These are phyloP conservation scores for Cladophialophora yegresii DNA, from an alignment of 2,329 filamentous ascomycete species.

Conservation along the genomic window DNA sequence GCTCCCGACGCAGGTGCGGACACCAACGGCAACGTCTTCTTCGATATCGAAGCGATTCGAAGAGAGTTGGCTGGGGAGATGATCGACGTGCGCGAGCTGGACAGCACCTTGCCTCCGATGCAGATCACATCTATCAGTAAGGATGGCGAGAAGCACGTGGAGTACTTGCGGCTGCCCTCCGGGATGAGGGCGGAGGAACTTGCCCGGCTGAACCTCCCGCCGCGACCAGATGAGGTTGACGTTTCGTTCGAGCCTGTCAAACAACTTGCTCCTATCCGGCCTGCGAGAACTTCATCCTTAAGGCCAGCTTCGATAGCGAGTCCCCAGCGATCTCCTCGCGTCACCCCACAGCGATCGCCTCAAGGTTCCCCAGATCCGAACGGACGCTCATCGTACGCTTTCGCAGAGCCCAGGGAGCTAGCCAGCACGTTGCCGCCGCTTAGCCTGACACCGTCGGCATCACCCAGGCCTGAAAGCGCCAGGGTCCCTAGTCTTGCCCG, in stretches of 20 bases:
- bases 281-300: constrained; percentile 22
- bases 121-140: constrained; percentile 57
- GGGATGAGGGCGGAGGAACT: constrained; percentile 34
- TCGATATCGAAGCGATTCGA: constrained; percentile 92
- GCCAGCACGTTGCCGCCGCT: constrained; percentile 35
- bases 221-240: constrained; percentile 36
- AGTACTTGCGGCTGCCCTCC: constrained; percentile 34
- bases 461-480: constrained; percentile 22
- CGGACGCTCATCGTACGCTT: constrained; percentile 14
- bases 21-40: constrained; percentile 65
- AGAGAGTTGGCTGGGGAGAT: constrained; percentile 76
- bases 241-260: constrained; percentile 22
- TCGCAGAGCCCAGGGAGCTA: constrained; percentile 31
- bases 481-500: constrained; percentile 29
- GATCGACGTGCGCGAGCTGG: constrained; percentile 73
- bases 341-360: constrained; percentile 26
- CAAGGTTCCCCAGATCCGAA: constrained; percentile 16
- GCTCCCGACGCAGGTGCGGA: constrained; percentile 46
- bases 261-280: constrained; percentile 18
- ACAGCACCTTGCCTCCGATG: constrained; percentile 87
- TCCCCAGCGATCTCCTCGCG: constrained; percentile 23
- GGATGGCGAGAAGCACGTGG: constrained; percentile 35
- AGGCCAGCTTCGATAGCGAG: constrained; percentile 22
- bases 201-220: constrained; percentile 35
- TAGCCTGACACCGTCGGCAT: constrained; percentile 22